A percentile compares a stretch with the other conserved stretches of the same genome.
These are phyloP conservation scores for Coniochaeta sp. DNA, from an alignment of 2,329 filamentous ascomycete genomes.

Conservation along the genomic window DNA sequence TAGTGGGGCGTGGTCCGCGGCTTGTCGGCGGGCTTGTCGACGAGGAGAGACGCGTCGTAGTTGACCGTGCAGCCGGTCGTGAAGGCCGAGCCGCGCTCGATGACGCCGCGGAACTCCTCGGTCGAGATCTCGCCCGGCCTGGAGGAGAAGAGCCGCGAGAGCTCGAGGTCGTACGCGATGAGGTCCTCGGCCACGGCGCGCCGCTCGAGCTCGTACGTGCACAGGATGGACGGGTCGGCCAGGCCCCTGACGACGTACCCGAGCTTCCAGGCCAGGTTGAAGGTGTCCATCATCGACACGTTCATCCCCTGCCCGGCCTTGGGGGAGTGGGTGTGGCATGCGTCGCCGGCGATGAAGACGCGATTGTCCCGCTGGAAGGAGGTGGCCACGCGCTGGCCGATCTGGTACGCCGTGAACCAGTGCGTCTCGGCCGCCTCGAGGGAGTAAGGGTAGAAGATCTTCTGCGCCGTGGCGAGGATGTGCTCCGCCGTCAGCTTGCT, in stretches of 20 bases:
- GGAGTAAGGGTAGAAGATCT: not conserved
- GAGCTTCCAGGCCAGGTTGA: constrained; percentile 39
- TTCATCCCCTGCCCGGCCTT: constrained; percentile 58
- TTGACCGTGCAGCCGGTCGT: not conserved
- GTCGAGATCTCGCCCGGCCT: constrained; percentile 47
- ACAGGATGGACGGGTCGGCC: constrained; percentile 23
- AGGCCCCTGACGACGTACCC: constrained; percentile 25
- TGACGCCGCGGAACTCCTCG: constrained; percentile 37
- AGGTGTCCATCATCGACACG: constrained; percentile 50
- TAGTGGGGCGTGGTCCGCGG: not conserved
- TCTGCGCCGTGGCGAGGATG: not conserved
- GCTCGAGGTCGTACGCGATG: constrained; percentile 46
- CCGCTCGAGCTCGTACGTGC: constrained; percentile 37
- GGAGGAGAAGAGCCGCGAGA: constrained; percentile 40
- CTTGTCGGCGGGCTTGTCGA: not conserved
- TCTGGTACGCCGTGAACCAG: constrained; percentile 21
- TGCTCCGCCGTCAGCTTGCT: not conserved
- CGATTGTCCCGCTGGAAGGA: constrained; percentile 40
- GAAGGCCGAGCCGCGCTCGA: not conserved
- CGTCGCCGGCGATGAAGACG: constrained; percentile 53
- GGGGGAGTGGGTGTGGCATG: constrained; percentile 36
- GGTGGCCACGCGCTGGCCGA: constrained; percentile 45
- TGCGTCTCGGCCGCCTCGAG: not conserved
- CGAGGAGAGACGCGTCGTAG: not conserved
- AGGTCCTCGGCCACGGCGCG: constrained; percentile 51